A percentile compares a stretch with the other conserved stretches of the same genome.
phyloP scores from a whole-genome alignment of 345 rosid species.

The Citrus unshiu region DNA sequence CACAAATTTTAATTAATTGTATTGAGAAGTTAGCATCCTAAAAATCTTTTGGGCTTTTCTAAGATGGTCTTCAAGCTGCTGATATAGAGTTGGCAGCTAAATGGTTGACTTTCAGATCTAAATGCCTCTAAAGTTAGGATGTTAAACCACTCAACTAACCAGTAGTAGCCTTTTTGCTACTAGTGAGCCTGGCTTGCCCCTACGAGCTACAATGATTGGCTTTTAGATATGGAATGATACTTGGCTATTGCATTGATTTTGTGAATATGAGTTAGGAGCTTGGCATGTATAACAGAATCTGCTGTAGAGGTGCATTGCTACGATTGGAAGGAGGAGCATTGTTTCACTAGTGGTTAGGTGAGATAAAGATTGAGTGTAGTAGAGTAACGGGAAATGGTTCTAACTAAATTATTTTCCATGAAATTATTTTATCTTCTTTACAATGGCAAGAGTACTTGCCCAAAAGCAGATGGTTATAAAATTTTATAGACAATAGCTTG shows the following conservation, averaged over 20 bases:
- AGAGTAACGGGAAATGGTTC: background rate
- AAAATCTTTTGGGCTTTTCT: background rate
- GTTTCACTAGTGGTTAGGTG: background rate
- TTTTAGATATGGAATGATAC: background rate
- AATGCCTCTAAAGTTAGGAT: background rate
- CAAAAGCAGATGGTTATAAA: too few species aligned
- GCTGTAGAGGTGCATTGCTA: background rate
- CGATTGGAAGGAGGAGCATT: background rate
- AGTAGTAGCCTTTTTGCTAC: background rate
- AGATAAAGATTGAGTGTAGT: background rate
- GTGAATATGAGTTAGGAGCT: background rate
- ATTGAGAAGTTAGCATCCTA: background rate
- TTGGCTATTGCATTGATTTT: background rate
- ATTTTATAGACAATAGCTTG: too few species aligned
- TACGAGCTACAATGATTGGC: background rate
- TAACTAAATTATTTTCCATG: background rate
- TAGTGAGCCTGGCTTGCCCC: background rate
- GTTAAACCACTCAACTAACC: background rate
- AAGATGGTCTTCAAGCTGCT: background rate
- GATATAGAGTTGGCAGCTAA: background rate
- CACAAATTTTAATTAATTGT: background rate
- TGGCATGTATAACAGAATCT: background rate
- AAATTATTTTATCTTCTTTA: background rate
- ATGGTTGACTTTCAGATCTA: background rate
- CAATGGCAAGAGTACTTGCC: too few species aligned